Evolutionary conservation across 805 yeast genomes (phyloP), one percentile per base, ranked within the genome.

Genomic region (Helenozyma baotianmanensis): DNA sequence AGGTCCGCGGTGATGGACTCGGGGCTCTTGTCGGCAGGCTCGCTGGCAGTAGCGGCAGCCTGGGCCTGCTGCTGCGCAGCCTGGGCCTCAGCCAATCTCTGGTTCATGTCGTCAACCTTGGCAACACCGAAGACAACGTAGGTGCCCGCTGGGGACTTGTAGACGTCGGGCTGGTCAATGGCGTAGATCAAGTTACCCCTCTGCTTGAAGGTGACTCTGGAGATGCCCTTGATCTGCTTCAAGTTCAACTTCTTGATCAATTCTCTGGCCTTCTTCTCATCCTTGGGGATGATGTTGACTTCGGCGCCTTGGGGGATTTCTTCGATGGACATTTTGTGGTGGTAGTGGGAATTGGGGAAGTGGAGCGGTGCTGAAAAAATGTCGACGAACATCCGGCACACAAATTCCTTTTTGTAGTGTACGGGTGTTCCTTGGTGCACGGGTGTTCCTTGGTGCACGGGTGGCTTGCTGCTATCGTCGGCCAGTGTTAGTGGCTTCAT

Each of bases 101-200:
- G 80, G 70, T 81, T 79, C 68, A 88, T 71, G 74, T 90, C 96
- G 68, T 90, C 97, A 52, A 85, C 83, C 77, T 87, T 85, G 61
- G 96, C 95, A 72, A 89, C 97, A 71, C 98, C 98, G 56, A 90
- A 89, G 51, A 90, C 97, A 54, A 90, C 81, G 76, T 84, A 92
- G 53, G 95, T 82, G 62, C 97, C 96, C 59, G 94, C 83, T 47
- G 80, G 76, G 44, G 96, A 81, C 70, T 76, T 86, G 95, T 74
- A 90, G 42, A 92, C 97, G 53, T 88, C 97, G 66, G 98, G 98
- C 51, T 68, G 64, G 64, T 86, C 92, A 70, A 90, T 85, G 60
- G 80, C 95, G 65, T 82, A 78, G 61, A 88, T 82, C 62, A 82
- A 78, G 79, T 86, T 85, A 64, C 89, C 88, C 72, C 85, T 81